Evolutionary conservation across 1,284 basidiomycete species (phyloP).

Genomic region (Filobasidium uniguttulatum): DNA sequence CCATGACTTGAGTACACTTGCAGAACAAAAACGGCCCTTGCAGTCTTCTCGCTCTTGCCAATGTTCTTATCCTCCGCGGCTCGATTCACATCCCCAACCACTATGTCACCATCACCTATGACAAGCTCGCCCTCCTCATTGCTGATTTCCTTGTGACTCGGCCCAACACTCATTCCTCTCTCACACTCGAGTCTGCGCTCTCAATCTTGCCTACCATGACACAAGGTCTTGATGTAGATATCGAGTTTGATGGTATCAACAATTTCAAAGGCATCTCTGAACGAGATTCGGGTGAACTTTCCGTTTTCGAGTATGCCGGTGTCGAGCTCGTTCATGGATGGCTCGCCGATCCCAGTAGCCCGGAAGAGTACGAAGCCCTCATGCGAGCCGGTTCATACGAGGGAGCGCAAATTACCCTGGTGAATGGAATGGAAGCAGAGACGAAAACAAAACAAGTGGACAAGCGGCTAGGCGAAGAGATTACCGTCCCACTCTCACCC

Average conservation of each 20-base stretch:
- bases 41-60: constrained; percentile 65
- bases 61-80: constrained; percentile 65
- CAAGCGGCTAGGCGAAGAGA: neutral
- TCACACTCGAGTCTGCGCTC: constrained; percentile 41
- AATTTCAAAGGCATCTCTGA: constrained; percentile 48
- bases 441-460: neutral
- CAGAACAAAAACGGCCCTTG: constrained; percentile 53
- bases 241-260: constrained; percentile 53
- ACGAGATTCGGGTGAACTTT: constrained; percentile 51
- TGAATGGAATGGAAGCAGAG: constrained; percentile 13
- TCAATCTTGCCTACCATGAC: constrained; percentile 64
- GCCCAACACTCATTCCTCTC: constrained; percentile 41
- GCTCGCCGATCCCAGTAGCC: constrained; percentile 64
- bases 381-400: constrained; percentile 15
- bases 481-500: neutral
- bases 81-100: constrained; percentile 56
- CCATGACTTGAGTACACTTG: neutral
- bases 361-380: constrained; percentile 39
- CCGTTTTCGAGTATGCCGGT: constrained; percentile 66
- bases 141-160: constrained; percentile 62
- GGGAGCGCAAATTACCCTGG: constrained; percentile 13
- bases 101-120: constrained; percentile 57
- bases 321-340: constrained; percentile 78
- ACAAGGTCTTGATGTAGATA: constrained; percentile 63
- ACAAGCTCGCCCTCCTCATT: constrained; percentile 63